Evolutionary conservation across 768 basidiomycete genomes (phyloP).

Genomic region (Hemileccinum rubropunctum): DNA sequence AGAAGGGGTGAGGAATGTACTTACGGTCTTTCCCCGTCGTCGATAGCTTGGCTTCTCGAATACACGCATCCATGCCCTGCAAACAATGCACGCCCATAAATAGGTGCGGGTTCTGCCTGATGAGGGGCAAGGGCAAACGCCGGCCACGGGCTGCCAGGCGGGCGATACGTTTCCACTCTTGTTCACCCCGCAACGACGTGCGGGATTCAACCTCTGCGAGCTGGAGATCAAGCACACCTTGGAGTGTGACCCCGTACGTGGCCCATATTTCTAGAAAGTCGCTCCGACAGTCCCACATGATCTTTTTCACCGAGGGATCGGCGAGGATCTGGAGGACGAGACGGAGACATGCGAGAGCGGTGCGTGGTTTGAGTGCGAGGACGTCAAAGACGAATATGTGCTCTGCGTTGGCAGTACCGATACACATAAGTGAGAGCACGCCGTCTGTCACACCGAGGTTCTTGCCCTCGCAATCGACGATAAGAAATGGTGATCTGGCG

Average conservation of each 20-base stretch:
- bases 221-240: conserved; percentile 40
- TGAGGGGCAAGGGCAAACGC: conserved; percentile 21
- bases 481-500: conserved; percentile 22
- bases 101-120: conserved; percentile 23
- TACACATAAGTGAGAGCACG: conserved; percentile 35
- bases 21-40: conserved; percentile 34
- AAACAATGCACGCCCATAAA: conserved; percentile 34
- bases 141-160: conserved; percentile 26
- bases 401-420: conserved; percentile 31
- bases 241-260: conserved; percentile 27
- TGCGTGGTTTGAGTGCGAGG: conserved; percentile 23
- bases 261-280: conserved; percentile 37
- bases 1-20: conserved; percentile 1
- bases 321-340: conserved; percentile 29
- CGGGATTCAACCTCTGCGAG: conserved; percentile 38
- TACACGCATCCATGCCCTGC: conserved; percentile 35
- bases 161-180: conserved; percentile 23
- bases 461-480: conserved; percentile 42
- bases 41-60: conserved; percentile 24
- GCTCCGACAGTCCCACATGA: conserved; percentile 44
- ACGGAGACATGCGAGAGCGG: conserved; percentile 19
- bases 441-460: conserved; percentile 32
- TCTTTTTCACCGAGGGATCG: conserved; percentile 31
- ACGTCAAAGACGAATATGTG: conserved; percentile 38
- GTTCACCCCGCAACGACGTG: conserved; percentile 20